These are phyloP conservation scores for Coniosporium apollinis DNA, from an alignment of 495 filamentous ascomycete genomes.

Conservation along the genomic window DNA sequence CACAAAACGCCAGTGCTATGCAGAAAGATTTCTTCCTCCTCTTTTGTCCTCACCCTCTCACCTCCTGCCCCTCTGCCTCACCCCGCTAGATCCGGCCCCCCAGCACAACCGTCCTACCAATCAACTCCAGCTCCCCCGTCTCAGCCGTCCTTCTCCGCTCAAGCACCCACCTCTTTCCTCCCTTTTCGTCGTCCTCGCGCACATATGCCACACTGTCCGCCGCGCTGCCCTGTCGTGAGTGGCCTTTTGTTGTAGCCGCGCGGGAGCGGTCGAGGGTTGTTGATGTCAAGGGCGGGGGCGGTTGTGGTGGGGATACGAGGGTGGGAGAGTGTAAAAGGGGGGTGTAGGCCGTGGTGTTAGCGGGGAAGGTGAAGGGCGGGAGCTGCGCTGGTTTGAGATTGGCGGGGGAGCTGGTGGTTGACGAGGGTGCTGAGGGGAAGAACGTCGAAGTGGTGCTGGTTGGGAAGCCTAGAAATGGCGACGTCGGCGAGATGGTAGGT, in stretches of 20 bases:
- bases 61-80: too few species aligned
- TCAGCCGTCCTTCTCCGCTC: slow-evolving; percentile 25
- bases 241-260: slow-evolving; percentile 6
- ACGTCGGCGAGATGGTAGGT: too few species aligned
- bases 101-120: slow-evolving; percentile 23
- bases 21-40: too few species aligned
- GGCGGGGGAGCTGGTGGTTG: too few species aligned
- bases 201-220: slow-evolving; percentile 26
- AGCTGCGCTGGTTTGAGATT: too few species aligned
- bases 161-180: slow-evolving; percentile 23
- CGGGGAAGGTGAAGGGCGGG: background rate
- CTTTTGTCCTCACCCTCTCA: too few species aligned
- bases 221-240: slow-evolving; percentile 20
- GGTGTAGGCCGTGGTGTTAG: background rate
- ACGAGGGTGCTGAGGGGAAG: too few species aligned
- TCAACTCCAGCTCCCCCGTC: slow-evolving; percentile 23
- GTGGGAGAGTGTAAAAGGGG: slow-evolving; percentile 2
- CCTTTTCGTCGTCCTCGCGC: slow-evolving; percentile 18
- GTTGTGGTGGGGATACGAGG: background rate
- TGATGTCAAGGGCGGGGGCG: slow-evolving; percentile 2
- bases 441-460: background rate
- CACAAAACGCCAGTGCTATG: too few species aligned
- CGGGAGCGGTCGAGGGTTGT: background rate
- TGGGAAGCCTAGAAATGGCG: too few species aligned
- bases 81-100: slow-evolving; percentile 21